Percentiles rank a stretch among this genome's conserved stretches.
These are phyloP conservation scores for Trichomonas gallinae DNA, from an alignment of 208 protist genomes.

Conservation along the genomic window DNA sequence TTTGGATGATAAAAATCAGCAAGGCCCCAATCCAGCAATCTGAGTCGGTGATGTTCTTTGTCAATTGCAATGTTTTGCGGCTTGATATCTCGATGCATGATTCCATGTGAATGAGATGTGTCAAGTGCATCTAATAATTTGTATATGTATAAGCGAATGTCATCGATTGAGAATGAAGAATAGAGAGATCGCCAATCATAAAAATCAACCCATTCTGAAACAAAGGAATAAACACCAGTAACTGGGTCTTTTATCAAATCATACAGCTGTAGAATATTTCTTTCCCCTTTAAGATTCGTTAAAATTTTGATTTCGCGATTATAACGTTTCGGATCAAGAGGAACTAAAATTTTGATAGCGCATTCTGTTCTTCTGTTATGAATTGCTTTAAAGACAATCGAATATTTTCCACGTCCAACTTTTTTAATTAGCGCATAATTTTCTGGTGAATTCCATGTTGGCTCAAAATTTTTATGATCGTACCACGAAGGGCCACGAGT, in stretches of 20 bases:
- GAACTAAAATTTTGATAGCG: neutral
- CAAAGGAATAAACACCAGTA: constrained; percentile 78
- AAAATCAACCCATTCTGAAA: constrained; percentile 96
- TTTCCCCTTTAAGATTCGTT: constrained; percentile 43
- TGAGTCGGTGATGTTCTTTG: constrained; percentile 98
- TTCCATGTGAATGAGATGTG: constrained; percentile 28
- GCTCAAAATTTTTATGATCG: neutral
- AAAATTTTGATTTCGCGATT: neutral
- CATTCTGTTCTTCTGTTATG: neutral
- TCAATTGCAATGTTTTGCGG: constrained; percentile 73
- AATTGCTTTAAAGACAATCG: neutral
- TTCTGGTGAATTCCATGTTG: neutral
- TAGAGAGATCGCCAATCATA: constrained; percentile 75
- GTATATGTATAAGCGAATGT: constrained; percentile 95
- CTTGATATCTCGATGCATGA: neutral
- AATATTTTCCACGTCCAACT: neutral
- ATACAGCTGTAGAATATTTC: constrained; percentile 89
- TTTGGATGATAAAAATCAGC: too few species aligned
- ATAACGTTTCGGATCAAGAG: neutral
- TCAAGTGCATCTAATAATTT: constrained; percentile 63
- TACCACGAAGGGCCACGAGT: neutral
- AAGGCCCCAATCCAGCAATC: too few species aligned
- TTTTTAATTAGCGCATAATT: neutral
- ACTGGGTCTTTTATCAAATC: constrained; percentile 83
- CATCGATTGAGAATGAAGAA: constrained; percentile 78